Evolutionary conservation across 2,329 filamentous ascomycete species (phyloP), one percentile per base, ranked within the genome.

Genomic region (Xylaria sp.): DNA sequence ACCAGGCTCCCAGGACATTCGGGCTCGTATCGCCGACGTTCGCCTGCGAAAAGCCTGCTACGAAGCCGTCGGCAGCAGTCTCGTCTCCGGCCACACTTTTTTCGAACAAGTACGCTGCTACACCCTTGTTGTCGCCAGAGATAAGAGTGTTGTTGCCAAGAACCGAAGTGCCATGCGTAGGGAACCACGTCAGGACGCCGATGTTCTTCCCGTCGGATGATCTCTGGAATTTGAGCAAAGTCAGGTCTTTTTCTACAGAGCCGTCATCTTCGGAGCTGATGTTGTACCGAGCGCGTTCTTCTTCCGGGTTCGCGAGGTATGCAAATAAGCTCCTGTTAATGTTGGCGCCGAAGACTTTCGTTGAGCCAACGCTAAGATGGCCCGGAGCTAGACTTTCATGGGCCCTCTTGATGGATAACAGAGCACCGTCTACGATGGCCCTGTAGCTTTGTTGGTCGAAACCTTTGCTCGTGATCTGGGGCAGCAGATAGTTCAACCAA

Each of bases 71-170:
- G 0, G 88, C 86, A 41, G 90, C 89, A 20, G 82, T 84, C 1
- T 83, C 77, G 20, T 88, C 84, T n/a, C 80, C 81, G 2, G 82
- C 78, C 58, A 91, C 85, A 61, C 88, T 90, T 73, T 91, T 87
- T 78, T 98, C 95, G 63, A 98, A 91, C 13, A 97, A 83, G 77
- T 91, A 92, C 0, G 94, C 92, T 1, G 95, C 94, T 7, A 97
- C 93, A 13, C 95, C 95, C 82, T 98, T 98, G 83, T 98, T 98
- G 80, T 98, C 95, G n/a, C 93, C 95, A 2, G 94, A 91, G 60
- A 96, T 89, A 15, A 97, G 85, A 0, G 94, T 98, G 81, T 97
- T 97, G 82, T 98, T 98, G 64, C 92, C 92, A 28, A 94, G 89
- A 80, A 98, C 88, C 0, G 94, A 97, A 0, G 95, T 98, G 56